Conservation (phyloP, 495 filamentous ascomycete species). For the Tuber indicum region DNA sequence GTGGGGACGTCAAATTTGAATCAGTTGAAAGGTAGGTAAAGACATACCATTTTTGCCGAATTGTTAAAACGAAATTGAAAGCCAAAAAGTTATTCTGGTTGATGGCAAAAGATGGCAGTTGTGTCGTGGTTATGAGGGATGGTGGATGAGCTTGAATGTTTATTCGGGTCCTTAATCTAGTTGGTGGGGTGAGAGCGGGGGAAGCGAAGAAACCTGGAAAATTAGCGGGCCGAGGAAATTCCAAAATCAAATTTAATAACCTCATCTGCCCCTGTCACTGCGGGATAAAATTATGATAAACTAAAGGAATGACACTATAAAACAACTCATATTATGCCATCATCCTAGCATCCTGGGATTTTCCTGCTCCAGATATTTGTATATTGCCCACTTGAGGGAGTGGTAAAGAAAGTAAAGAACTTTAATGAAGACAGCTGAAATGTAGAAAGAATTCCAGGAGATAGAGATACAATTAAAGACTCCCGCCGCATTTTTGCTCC, state of each 20-base stretch:
- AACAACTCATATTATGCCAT: not conserved
- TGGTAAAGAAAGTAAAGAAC: not conserved
- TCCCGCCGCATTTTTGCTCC: not conserved
- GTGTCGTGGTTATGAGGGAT: not conserved
- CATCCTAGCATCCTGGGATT: not conserved
- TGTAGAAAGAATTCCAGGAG: not conserved
- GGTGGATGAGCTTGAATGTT: not conserved
- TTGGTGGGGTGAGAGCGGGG: not conserved
- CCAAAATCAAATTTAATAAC: not conserved
- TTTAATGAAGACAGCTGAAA: not conserved
- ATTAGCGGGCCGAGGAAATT: not conserved
- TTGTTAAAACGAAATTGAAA: not conserved
- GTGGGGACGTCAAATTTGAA: not conserved
- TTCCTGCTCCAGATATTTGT: not conserved
- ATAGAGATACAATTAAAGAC: slow-evolving; percentile 4
- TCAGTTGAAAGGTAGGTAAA: not conserved
- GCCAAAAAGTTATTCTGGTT: not conserved
- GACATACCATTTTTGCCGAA: slow-evolving; percentile 25
- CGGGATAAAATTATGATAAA: not conserved
- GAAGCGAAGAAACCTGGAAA: not conserved
- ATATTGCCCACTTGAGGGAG: not conserved
- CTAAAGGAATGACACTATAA: not conserved
- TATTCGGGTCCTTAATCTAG: not conserved
- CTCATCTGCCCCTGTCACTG: not conserved
- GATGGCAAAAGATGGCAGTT: not conserved